These are phyloP conservation scores for Albatrellus ellisii DNA, from an alignment of 768 basidiomycete species.

Conservation along the genomic window DNA sequence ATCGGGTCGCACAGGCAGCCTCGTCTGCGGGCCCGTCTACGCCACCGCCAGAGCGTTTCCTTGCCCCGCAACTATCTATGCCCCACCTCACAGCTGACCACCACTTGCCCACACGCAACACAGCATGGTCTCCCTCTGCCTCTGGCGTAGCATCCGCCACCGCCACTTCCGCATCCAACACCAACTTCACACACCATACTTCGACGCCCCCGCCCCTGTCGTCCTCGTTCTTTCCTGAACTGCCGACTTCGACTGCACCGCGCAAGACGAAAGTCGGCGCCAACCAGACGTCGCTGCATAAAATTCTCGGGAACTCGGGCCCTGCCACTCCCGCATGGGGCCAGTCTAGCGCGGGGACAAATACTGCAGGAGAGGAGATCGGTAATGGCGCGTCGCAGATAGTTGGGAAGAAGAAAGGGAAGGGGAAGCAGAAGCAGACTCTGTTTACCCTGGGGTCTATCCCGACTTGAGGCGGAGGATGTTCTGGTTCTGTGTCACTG, in stretches of 20 bases:
- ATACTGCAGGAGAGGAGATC: conserved; percentile 6
- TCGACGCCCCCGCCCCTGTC: conserved; percentile 29
- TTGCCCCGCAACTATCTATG: conserved; percentile 16
- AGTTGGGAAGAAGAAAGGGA: conserved; percentile 57
- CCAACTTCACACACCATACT: conserved; percentile 4
- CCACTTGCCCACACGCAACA: conserved; percentile 11
- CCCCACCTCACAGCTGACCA: conserved; percentile 22
- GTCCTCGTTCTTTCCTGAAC: conserved; percentile 50
- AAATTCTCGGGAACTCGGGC: conserved; percentile 43
- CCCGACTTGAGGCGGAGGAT: conserved; percentile 20
- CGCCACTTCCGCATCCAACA: conserved; percentile 7
- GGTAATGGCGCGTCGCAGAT: conserved; percentile 9
- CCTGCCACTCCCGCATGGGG: conserved; percentile 23
- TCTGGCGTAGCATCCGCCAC: conserved; percentile 14
- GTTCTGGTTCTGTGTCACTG: no score
- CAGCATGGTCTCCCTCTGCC: conserved; percentile 16
- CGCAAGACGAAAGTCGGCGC: conserved; percentile 33
- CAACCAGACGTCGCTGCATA: conserved; percentile 54
- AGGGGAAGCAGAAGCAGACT: conserved; percentile 77
- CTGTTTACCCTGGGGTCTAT: conserved; percentile 54
- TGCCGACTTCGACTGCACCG: conserved; percentile 34
- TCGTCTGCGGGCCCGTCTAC: conserved; percentile 23
- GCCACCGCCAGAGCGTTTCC: conserved; percentile 21
- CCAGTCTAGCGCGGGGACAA: conserved; percentile 5
- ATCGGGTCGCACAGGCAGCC: conserved; percentile 80